phyloP scores from a whole-genome alignment of 495 filamentous ascomycete genomes.

The Amphirosellinia nigrospora region DNA sequence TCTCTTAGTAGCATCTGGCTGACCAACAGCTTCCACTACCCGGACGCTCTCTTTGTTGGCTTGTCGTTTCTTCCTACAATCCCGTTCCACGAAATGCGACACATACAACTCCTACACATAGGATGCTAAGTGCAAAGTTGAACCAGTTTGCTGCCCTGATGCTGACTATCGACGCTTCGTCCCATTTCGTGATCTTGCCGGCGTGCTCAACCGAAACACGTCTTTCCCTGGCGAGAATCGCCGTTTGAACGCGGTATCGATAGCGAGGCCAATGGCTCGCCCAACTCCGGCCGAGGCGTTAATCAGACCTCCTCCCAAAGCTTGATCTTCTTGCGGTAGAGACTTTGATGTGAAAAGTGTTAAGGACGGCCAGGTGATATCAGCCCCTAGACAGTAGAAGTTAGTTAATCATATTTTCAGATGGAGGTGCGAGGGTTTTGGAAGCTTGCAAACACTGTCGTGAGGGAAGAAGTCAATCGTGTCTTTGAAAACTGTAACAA shows the following conservation, averaged over 20 bases:
- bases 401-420: background rate
- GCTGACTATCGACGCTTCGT: slow-evolving; percentile 53
- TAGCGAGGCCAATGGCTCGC: slow-evolving; percentile 61
- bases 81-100: slow-evolving; percentile 52
- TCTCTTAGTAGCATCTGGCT: background rate
- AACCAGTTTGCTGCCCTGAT: slow-evolving; percentile 63
- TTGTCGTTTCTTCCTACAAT: slow-evolving; percentile 49
- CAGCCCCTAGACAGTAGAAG: slow-evolving; percentile 44
- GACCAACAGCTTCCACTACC: background rate
- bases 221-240: slow-evolving; percentile 53
- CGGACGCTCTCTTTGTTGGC: background rate
- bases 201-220: slow-evolving; percentile 47
- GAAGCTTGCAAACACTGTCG: background rate
- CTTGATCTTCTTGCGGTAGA: slow-evolving; percentile 65
- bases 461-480: background rate
- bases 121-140: slow-evolving; percentile 50
- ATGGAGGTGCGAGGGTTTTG: background rate
- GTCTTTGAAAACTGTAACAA: background rate
- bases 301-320: slow-evolving; percentile 64
- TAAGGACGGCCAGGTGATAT: slow-evolving; percentile 63
- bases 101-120: slow-evolving; percentile 45
- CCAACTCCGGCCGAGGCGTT: slow-evolving; percentile 66
- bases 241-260: slow-evolving; percentile 64
- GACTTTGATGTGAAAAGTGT: slow-evolving; percentile 64
- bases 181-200: slow-evolving; percentile 44